These are phyloP conservation scores for Aspergillus funiculosus DNA, from an alignment of 495 filamentous ascomycete species.

Conservation along the genomic window DNA sequence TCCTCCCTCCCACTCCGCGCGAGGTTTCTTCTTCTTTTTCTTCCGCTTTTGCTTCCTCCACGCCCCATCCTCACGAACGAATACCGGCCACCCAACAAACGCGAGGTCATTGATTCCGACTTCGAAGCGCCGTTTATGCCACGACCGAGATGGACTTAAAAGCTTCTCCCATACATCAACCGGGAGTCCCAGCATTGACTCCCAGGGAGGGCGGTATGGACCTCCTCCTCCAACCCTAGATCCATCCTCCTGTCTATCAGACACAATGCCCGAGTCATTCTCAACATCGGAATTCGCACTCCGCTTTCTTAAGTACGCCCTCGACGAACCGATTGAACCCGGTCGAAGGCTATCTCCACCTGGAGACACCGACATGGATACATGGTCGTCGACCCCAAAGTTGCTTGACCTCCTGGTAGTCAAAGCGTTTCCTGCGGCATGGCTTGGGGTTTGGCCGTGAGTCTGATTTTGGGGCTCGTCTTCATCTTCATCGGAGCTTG, in stretches of 20 bases:
- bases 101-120: conserved; percentile 76
- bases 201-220: conserved; percentile 58
- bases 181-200: conserved; percentile 68
- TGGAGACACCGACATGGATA: conserved; percentile 25
- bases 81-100: conserved; percentile 83
- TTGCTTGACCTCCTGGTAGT: conserved; percentile 33
- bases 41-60: conserved; percentile 73
- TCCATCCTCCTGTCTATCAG: conserved; percentile 50
- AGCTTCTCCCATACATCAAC: conserved; percentile 77
- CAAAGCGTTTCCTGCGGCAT: conserved; percentile 21
- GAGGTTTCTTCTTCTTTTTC: conserved; percentile 53
- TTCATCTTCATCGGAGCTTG: conserved; percentile 48
- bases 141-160: conserved; percentile 70
- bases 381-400: conserved; percentile 36
- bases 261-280: conserved; percentile 35
- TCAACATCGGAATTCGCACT: conserved; percentile 38
- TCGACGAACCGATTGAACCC: conserved; percentile 39
- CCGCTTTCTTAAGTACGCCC: conserved; percentile 35
- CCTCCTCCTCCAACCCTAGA: conserved; percentile 25
- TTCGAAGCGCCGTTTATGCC: conserved; percentile 83
- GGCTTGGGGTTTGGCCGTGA: conserved; percentile 6
- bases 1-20: conserved; percentile 36
- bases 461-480: conserved; percentile 31
- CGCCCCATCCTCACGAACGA: conserved; percentile 74
- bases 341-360: conserved; percentile 32